Percentiles rank a stretch among this genome's conserved stretches.
Evolutionary conservation across 1,284 basidiomycete species (phyloP).

Genomic region (Agroathelia rolfsii): DNA sequence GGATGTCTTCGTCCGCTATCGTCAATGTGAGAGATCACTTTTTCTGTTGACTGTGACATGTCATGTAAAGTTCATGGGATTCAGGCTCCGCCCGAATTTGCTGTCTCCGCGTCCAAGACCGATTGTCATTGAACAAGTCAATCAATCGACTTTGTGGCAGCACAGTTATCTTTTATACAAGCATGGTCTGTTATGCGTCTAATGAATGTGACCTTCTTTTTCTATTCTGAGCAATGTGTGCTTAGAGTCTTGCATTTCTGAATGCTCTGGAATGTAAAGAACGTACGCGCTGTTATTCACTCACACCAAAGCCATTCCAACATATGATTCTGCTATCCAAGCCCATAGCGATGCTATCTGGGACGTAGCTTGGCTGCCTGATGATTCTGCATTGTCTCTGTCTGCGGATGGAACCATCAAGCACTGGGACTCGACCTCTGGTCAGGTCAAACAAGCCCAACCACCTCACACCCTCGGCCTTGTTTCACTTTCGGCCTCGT

Average conservation of each 20-base stretch:
- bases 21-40: slow-evolving; percentile 51
- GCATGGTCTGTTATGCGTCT: no score
- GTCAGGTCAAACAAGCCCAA: slow-evolving; percentile 53
- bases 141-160: no score
- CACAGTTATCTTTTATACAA: no score
- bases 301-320: not conserved
- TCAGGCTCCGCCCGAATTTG: no score
- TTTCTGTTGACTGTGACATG: no score
- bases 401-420: slow-evolving; percentile 70
- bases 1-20: slow-evolving; percentile 89
- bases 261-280: slow-evolving; percentile 63
- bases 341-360: slow-evolving; percentile 80
- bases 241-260: slow-evolving; percentile 63
- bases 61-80: no score
- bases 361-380: slow-evolving; percentile 66
- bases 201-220: no score
- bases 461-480: slow-evolving; percentile 69
- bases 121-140: no score
- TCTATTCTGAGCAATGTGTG: no score
- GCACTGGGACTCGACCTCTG: slow-evolving; percentile 57
- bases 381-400: slow-evolving; percentile 55
- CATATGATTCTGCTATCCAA: slow-evolving; percentile 22
- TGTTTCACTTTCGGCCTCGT: slow-evolving; percentile 57
- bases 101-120: no score
- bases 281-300: slow-evolving; percentile 35